Evolutionary conservation across 352 stramenopile genomes (phyloP).

Genomic region (Globisporangium alternatum): DNA sequence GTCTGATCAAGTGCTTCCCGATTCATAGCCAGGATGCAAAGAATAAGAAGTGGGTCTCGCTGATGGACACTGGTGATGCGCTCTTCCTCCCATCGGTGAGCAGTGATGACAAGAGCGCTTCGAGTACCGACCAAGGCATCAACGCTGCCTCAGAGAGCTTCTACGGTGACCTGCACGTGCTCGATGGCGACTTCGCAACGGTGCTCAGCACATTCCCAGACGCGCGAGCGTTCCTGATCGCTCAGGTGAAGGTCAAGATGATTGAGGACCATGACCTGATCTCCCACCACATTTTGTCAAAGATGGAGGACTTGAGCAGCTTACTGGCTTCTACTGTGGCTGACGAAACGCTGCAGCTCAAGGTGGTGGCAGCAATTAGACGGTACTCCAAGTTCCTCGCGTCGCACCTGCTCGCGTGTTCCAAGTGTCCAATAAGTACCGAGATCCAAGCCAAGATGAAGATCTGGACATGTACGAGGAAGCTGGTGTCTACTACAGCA

Average conservation of each 20-base stretch:
- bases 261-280: slow-evolving; percentile 76
- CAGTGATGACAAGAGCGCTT: slow-evolving; percentile 9
- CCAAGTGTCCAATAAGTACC: slow-evolving; percentile 24
- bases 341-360: background rate
- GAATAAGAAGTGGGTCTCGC: slow-evolving; percentile 34
- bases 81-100: slow-evolving; percentile 17
- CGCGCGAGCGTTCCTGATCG: slow-evolving; percentile 46
- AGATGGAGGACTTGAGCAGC: slow-evolving; percentile 21
- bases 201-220: slow-evolving; percentile 25
- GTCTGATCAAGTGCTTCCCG: slow-evolving; percentile 72
- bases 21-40: slow-evolving; percentile 23
- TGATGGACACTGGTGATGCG: slow-evolving; percentile 39
- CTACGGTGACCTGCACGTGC: slow-evolving; percentile 36
- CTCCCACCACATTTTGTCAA: slow-evolving; percentile 52
- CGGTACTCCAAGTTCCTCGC: slow-evolving; percentile 37
- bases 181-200: slow-evolving; percentile 40
- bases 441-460: slow-evolving; percentile 30
- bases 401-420: slow-evolving; percentile 29
- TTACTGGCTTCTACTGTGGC: background rate
- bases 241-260: slow-evolving; percentile 54
- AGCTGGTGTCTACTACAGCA: slow-evolving; percentile 15
- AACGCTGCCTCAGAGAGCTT: slow-evolving; percentile 23
- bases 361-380: slow-evolving; percentile 8
- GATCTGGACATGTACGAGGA: slow-evolving; percentile 26
- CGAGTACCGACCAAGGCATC: background rate